phyloP scores from a whole-genome alignment of 1,284 basidiomycete species.

The Lentinus polychrous region DNA sequence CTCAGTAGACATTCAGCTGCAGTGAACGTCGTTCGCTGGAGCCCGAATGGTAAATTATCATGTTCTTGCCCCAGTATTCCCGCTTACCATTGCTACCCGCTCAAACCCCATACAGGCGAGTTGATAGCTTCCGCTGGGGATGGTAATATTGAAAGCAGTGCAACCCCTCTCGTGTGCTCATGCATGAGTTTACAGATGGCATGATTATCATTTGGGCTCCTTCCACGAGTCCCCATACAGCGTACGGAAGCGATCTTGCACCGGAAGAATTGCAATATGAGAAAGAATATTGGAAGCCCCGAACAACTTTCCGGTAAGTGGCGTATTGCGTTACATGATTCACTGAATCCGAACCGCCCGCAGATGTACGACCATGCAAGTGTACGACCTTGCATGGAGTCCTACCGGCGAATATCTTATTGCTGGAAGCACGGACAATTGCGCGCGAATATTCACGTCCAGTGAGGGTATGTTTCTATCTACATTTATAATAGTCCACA shows the following conservation, averaged over 20 bases:
- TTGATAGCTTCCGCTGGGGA: slow-evolving; percentile 91
- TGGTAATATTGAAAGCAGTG: slow-evolving; percentile 41
- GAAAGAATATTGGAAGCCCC: slow-evolving; percentile 93
- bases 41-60: slow-evolving; percentile 73
- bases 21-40: slow-evolving; percentile 96
- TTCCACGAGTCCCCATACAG: slow-evolving; percentile 63
- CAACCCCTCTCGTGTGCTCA: slow-evolving; percentile 7
- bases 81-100: background rate
- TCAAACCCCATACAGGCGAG: slow-evolving; percentile 49
- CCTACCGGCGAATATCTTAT: slow-evolving; percentile 92
- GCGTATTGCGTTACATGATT: background rate
- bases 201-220: slow-evolving; percentile 96
- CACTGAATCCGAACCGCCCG: slow-evolving; percentile 1
- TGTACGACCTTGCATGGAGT: slow-evolving; percentile 97
- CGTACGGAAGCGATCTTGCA: slow-evolving; percentile 71
- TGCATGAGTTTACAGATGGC: slow-evolving; percentile 57
- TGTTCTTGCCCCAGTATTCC: slow-evolving; percentile 4
- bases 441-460: slow-evolving; percentile 78
- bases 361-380: slow-evolving; percentile 85
- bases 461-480: slow-evolving; percentile 52
- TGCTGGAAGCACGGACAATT: slow-evolving; percentile 95
- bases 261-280: slow-evolving; percentile 81
- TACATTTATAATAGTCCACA: slow-evolving; percentile 2
- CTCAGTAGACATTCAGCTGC: slow-evolving; percentile 89
- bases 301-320: slow-evolving; percentile 77